phyloP scores from a whole-genome alignment of 345 rosid species.

The Eutrema heterophyllum region DNA sequence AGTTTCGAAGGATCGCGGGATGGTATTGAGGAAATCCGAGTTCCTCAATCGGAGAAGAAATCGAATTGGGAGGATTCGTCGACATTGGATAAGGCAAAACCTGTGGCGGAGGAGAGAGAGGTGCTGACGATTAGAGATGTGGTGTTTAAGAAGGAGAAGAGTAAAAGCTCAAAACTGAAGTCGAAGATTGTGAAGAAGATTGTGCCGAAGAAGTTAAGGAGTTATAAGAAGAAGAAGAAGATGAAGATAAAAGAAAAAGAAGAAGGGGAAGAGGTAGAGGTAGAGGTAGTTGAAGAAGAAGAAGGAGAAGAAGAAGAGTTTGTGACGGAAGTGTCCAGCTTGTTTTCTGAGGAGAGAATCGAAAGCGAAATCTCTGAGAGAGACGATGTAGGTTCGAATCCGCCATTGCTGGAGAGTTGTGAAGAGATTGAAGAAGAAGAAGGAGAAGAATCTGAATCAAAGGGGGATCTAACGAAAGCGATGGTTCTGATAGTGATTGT shows the following conservation, averaged over 20 bases:
- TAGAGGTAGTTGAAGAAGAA: slow-evolving; percentile 16
- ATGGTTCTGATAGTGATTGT: slow-evolving; percentile 39
- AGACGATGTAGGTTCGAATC: slow-evolving; percentile 18
- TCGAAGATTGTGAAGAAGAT: slow-evolving; percentile 49
- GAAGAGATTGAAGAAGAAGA: slow-evolving; percentile 5
- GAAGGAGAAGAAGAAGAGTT: slow-evolving; percentile 26
- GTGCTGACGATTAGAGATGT: slow-evolving; percentile 23
- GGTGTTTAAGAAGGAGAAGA: slow-evolving; percentile 19
- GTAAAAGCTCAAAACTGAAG: slow-evolving; percentile 35
- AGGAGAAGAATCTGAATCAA: neutral
- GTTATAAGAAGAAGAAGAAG: slow-evolving; percentile 37
- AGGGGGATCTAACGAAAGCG: slow-evolving; percentile 33
- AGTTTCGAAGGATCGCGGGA: neutral
- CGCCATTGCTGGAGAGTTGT: slow-evolving; percentile 23
- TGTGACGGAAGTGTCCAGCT: slow-evolving; percentile 26
- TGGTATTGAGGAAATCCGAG: neutral
- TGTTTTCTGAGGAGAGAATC: slow-evolving; percentile 10
- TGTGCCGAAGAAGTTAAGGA: slow-evolving; percentile 58
- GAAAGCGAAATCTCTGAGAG: slow-evolving; percentile 24
- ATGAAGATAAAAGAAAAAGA: slow-evolving; percentile 18
- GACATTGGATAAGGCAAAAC: neutral
- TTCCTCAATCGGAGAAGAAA: neutral
- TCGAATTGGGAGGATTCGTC: neutral
- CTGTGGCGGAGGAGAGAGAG: slow-evolving; percentile 16
- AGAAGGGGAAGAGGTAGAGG: neutral